Conservation (phyloP, 2,329 filamentous ascomycete species). For the Leptosphaerulina australis region DNA sequence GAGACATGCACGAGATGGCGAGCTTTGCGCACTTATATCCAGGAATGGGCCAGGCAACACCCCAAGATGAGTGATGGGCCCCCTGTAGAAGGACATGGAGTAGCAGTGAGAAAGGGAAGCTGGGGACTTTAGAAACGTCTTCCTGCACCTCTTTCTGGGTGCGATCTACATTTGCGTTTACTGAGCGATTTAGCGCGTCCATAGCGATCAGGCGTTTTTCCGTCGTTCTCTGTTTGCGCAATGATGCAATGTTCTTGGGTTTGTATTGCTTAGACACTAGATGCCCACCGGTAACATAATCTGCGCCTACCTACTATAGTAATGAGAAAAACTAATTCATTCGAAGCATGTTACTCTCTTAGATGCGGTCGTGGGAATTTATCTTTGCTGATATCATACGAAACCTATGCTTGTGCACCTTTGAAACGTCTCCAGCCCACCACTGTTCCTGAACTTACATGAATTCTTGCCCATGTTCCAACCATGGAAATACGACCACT, state of each 20-base stretch:
- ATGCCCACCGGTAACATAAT: neutral
- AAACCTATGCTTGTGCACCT: neutral
- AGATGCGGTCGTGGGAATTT: neutral
- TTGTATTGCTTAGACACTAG: neutral
- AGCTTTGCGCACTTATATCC: slow-evolving; percentile 81
- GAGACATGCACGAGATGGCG: slow-evolving; percentile 76
- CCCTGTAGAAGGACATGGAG: slow-evolving; percentile 48
- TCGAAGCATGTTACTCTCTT: neutral
- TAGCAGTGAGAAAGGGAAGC: slow-evolving; percentile 55
- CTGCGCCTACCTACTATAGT: neutral
- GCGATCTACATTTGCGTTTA: slow-evolving; percentile 18
- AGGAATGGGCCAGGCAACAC: slow-evolving; percentile 88
- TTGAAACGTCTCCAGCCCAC: neutral
- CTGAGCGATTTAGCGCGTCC: slow-evolving; percentile 29
- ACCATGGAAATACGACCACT: neutral
- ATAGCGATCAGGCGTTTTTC: slow-evolving; percentile 16
- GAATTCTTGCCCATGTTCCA: neutral
- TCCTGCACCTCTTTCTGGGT: neutral
- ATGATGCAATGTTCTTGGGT: neutral
- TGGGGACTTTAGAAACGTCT: slow-evolving; percentile 48
- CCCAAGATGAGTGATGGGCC: slow-evolving; percentile 63
- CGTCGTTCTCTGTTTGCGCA: neutral
- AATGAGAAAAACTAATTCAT: neutral
- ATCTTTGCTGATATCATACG: neutral
- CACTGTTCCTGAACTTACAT: neutral